Base-by-base conservation (phyloP, 441 rosid genomes). In the Cnidoscolus chayamansa region DNA sequence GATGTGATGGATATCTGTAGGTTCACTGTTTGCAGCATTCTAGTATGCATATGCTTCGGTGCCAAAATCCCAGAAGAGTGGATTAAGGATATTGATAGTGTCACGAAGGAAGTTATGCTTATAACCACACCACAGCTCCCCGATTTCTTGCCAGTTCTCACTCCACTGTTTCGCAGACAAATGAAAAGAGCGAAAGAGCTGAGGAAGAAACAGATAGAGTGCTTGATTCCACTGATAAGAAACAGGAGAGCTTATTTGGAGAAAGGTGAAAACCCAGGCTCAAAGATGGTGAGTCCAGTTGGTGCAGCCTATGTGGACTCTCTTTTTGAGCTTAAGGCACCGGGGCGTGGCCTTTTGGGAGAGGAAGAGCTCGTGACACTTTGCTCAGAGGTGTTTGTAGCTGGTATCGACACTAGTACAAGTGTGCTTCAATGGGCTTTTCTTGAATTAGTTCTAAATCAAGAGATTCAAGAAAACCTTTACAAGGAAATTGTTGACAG, bases 321-420 rank as follows among this genome's bases (percentile, higher is more conserved):
- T 5, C 79, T 93, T 74, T 86, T 88, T 47, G 65, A 74, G 68
- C 83, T 93, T 1, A 75, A 90, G 15, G 81, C 81, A 0, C 82
- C 84, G n/a, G 86, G 87, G 7, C 78, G 94, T 13, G 88, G 84
- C 12, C 76, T 67, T 37, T 75, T 91, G 0, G 70, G 89, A 0
- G 95, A 91, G 0, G 91, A 87, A 64, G 98, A 94, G 81, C 86
- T 86, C 1, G 97, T 94, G 37, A 94, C 97, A 11, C 65, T 94
- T 0, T 90, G 96, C 73, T 87, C 94, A 13, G 98, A 94, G 83
- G 75, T 84, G 6, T 85, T 94, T 51, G 87, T 88, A 7, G 98
- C 98, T 0, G 98, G 98, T 32, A 94, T 94, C 2, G 98, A 94
- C 17, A 94, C 98, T 0, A 90, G 90, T 20, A 93, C 97, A 0